Conservation (phyloP, 2,329 filamentous ascomycete species). For the Aureobasidium sp. region DNA sequence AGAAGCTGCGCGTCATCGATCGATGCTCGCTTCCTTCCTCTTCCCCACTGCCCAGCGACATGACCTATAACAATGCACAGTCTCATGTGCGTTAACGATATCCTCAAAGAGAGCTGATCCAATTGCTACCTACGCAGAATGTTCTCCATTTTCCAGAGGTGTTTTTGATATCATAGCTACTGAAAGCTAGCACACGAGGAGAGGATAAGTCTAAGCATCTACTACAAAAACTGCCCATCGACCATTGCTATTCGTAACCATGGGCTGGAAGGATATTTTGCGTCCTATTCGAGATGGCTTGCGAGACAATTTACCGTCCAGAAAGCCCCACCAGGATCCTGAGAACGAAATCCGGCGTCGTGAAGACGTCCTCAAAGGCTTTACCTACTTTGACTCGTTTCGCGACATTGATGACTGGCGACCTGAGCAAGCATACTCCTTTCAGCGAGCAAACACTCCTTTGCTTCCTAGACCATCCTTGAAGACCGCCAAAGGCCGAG, state of each 20-base stretch:
- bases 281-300: conserved; percentile 35
- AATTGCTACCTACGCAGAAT: too few relatives aligned
- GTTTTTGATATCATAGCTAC: too few relatives aligned
- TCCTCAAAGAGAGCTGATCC: not conserved
- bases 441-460: conserved; percentile 35
- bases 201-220: too few relatives aligned
- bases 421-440: conserved; percentile 26
- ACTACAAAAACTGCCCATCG: not conserved
- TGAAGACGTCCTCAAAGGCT: conserved; percentile 32
- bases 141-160: too few relatives aligned
- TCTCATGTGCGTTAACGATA: not conserved
- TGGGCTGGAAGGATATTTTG: conserved; percentile 34
- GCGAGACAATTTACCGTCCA: conserved; percentile 24
- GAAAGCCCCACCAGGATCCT: conserved; percentile 7
- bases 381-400: conserved; percentile 37
- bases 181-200: too few relatives aligned
- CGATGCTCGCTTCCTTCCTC: not conserved
- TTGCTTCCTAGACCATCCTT: conserved; percentile 23
- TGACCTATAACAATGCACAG: not conserved
- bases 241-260: not conserved
- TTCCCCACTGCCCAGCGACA: not conserved
- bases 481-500: conserved; percentile 16
- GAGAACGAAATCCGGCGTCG: conserved; percentile 17
- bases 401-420: conserved; percentile 33
- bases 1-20: not conserved